Conservation (phyloP, 805 yeast species). For the Soucietia sequanensis region DNA sequence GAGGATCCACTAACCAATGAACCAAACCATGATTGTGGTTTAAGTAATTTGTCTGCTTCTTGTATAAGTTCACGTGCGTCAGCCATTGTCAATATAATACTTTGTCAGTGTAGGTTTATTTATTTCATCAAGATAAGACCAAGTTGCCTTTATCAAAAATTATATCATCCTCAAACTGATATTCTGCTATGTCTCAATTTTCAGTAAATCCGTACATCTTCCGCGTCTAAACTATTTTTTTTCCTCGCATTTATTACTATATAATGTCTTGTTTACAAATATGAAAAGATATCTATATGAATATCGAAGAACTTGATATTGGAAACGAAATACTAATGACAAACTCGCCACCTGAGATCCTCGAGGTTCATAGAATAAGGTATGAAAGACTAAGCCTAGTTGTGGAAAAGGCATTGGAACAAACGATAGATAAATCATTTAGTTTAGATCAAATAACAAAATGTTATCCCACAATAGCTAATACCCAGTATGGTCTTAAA, state of each 20-base stretch:
- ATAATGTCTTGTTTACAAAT: no score
- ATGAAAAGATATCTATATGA: no score
- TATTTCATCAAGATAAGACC: no score
- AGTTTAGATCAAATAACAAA: conserved; percentile 48
- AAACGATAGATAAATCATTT: conserved; percentile 48
- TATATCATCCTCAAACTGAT: no score
- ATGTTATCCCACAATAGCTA: conserved; percentile 55
- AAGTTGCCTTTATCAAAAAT: no score
- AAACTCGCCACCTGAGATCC: not conserved
- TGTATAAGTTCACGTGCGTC: conserved; percentile 46
- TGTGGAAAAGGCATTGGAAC: conserved; percentile 53
- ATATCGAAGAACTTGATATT: no score
- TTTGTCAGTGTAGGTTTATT: no score
- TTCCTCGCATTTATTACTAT: no score
- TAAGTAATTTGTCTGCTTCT: conserved; percentile 42
- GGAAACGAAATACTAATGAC: conserved; percentile 2
- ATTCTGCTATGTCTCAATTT: no score
- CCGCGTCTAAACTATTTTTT: no score
- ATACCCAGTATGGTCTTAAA: conserved; percentile 43
- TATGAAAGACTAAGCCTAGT: conserved; percentile 50
- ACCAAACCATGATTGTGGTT: conserved; percentile 70
- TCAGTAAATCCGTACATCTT: no score
- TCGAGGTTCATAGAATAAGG: conserved; percentile 29
- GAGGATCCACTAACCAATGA: conserved; percentile 63
- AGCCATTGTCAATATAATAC: conserved; percentile 35